Evolutionary conservation across 2,329 filamentous ascomycete genomes (phyloP).

Genomic region (Daldinia sp.): DNA sequence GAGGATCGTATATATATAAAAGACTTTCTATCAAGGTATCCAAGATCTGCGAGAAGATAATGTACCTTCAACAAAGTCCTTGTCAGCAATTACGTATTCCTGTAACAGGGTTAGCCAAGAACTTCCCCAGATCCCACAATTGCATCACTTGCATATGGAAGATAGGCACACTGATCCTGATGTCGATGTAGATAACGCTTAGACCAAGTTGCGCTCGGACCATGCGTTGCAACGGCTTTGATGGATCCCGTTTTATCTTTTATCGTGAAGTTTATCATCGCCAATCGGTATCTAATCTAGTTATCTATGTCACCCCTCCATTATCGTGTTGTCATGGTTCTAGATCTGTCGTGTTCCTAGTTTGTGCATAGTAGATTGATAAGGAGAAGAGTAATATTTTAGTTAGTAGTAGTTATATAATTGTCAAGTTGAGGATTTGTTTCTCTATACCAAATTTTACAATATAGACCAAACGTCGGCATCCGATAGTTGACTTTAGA

Average conservation of each 20-base stretch:
- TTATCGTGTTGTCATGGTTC: background rate
- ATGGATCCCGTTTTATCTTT: slow-evolving; percentile 9
- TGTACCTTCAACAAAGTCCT: background rate
- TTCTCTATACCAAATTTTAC: too few relatives aligned
- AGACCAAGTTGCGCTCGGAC: slow-evolving; percentile 4
- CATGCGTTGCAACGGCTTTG: background rate
- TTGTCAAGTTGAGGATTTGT: too few relatives aligned
- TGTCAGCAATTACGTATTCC: slow-evolving; percentile 9
- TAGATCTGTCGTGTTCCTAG: too few relatives aligned
- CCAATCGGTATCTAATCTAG: slow-evolving; percentile 11
- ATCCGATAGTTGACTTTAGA: too few relatives aligned
- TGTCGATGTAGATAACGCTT: slow-evolving; percentile 1
- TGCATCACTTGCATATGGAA: slow-evolving; percentile 35
- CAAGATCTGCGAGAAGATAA: background rate
- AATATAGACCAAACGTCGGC: too few relatives aligned
- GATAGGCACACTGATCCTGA: slow-evolving; percentile 19
- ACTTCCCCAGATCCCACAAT: slow-evolving; percentile 36
- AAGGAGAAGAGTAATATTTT: too few relatives aligned
- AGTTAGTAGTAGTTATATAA: too few relatives aligned
- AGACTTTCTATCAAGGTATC: background rate
- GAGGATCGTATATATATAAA: background rate
- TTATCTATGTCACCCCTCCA: slow-evolving; percentile 2
- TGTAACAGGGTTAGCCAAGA: slow-evolving; percentile 15
- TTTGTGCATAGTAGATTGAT: too few relatives aligned
- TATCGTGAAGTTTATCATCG: slow-evolving; percentile 14